These are phyloP conservation scores for Solanum hybrid DNA, from an alignment of 305 asterid genomes.

Conservation along the genomic window DNA sequence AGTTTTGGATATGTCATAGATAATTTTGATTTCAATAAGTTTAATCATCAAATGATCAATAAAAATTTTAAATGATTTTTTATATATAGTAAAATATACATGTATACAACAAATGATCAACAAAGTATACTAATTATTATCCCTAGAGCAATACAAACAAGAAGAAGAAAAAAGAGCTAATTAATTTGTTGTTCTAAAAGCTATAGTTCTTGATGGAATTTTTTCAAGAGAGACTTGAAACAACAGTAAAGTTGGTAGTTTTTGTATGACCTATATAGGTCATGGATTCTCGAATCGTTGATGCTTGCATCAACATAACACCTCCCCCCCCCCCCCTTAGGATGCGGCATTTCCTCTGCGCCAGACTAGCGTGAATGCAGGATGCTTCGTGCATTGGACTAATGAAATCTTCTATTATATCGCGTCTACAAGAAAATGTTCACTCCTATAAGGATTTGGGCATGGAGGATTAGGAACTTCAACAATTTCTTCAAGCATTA, in stretches of 20 bases:
- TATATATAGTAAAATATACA: neutral
- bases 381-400: neutral
- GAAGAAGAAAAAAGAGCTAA: neutral
- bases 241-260: neutral
- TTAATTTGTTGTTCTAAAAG: neutral
- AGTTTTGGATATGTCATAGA: neutral
- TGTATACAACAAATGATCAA: neutral
- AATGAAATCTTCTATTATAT: neutral
- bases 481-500: slow-evolving; percentile 40
- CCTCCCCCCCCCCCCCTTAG: neutral
- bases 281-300: neutral
- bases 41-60: too few species aligned
- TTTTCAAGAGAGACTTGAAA: neutral
- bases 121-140: neutral
- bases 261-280: neutral
- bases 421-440: neutral
- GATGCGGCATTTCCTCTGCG: neutral
- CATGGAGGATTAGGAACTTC: slow-evolving; percentile 28
- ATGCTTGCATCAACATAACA: neutral
- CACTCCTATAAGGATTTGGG: neutral
- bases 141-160: neutral
- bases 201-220: neutral
- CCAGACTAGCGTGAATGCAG: too few species aligned
- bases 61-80: neutral
- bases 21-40: neutral